Evolutionary conservation across 2,329 filamentous ascomycete genomes (phyloP), one percentile per base, ranked within the genome.

Genomic region (Dendryphion nanum): DNA sequence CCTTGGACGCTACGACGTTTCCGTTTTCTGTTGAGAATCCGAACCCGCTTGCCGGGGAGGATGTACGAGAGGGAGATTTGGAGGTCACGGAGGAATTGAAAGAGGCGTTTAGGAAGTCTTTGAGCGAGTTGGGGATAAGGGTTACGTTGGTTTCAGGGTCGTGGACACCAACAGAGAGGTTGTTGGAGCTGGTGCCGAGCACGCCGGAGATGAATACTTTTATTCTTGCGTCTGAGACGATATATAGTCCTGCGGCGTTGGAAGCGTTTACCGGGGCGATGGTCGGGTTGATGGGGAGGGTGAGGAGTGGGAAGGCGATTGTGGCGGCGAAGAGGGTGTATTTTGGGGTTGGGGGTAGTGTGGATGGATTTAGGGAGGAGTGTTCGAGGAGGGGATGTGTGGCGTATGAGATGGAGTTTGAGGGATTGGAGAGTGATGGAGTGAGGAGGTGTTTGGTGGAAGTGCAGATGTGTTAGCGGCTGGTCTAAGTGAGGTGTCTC

Each of bases 311-410:
- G 0, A 77, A 76, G 33, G 81, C 83, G 1, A 69, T 89, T 15
- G 76, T 91, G 4, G 86, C 78, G 3, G 87, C 87, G 1, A 93
- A 93, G 69, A 78, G 80, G 48, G 74, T 90, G 8, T 93, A 93
- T 64, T 93, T 93, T 65, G 87, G 87, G 3, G 87, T 93, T 4
- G 87, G 87, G 0, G 87, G 87, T 0, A 89, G 86, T 15, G 75
- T 93, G 16, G 84, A 89, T 59, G 86, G 86, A 48, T 88, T 93
- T 51, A 67, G 72, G 40, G 63, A 66, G 33, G 68, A 67, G 35
- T 72, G 68, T 48, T 55, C 62, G 17, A 59, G 59, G 30, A 55
- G 53, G 19, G 69, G 70, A 4, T 68, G 66, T 16, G 70, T 75
- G 18, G 72, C 67, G 12, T 67, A 66, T 40, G 72, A 76, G 50